Conservation (phyloP, 495 filamentous ascomycete species). For the Aspergillus conjunctus region DNA sequence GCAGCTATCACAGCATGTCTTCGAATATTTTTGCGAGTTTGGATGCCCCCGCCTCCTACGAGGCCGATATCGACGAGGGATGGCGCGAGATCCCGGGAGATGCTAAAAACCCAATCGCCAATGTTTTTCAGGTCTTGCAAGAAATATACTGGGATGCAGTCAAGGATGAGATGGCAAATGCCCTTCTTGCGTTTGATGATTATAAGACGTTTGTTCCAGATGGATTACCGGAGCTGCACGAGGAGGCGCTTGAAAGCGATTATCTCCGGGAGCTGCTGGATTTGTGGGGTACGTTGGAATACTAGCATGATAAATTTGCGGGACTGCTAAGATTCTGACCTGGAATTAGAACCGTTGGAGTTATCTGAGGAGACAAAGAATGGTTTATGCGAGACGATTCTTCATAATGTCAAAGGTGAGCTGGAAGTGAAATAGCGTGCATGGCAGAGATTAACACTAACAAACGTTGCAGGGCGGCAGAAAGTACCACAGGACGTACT, state of each 20-base stretch:
- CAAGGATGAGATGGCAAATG: slow-evolving; percentile 14
- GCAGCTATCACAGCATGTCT: not conserved
- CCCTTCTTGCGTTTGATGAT: slow-evolving; percentile 14
- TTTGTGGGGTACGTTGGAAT: slow-evolving; percentile 8
- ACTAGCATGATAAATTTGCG: not conserved
- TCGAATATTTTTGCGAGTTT: slow-evolving; percentile 11
- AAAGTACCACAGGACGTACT: slow-evolving; percentile 1
- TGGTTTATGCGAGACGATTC: not conserved
- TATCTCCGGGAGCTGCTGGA: slow-evolving; percentile 14
- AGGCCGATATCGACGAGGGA: slow-evolving; percentile 11
- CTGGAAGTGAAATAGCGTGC: not conserved
- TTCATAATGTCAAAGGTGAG: slow-evolving; percentile 12
- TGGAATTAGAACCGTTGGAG: slow-evolving; percentile 4
- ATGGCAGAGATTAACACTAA: not conserved
- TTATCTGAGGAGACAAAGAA: slow-evolving; percentile 8
- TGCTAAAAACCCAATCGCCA: slow-evolving; percentile 1
- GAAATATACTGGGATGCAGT: slow-evolving; percentile 13
- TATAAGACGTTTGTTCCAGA: slow-evolving; percentile 13
- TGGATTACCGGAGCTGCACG: slow-evolving; percentile 9
- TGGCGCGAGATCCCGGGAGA: slow-evolving; percentile 9
- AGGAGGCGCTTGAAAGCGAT: slow-evolving; percentile 8
- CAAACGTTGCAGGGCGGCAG: slow-evolving; percentile 3
- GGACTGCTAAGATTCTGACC: slow-evolving; percentile 5
- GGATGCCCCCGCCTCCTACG: slow-evolving; percentile 11
- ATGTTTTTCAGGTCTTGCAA: not conserved